Evolutionary conservation across 2,329 filamentous ascomycete genomes (phyloP), one percentile per base, ranked within the genome.

Genomic region (Capronia epimyces): DNA sequence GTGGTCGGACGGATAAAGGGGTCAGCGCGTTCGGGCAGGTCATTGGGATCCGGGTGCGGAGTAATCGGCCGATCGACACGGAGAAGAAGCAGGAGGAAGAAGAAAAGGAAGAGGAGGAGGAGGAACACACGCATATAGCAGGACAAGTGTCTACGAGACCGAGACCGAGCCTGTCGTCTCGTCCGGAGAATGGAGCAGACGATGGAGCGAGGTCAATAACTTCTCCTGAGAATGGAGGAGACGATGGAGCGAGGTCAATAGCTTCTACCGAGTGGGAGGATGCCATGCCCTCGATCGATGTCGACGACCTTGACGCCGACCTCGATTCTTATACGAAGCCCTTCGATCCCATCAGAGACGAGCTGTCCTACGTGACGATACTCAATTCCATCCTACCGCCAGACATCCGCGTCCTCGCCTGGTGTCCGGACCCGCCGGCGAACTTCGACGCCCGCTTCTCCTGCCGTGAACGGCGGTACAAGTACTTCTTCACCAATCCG

Each of bases 1-100:
- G 91, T 64, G 93, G 93, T 1, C 78, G 93, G 56, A 98, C 93
- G 15, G 93, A 98, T 66, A 78, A 83, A 47, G 93, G 93, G 10
- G 93, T 98, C 29, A 96, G 89, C 68, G 90, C 93, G 2, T 98
- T 98, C 71, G 93, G 93, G 0, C 93, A 98, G 72, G 93, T 98
- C 50, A 82, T 98, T 63, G 86, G 83, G 0, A 71, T 98, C 34
- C 75, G 85, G 49, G 83, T 98, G 13, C 77, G 91, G 65, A 96
- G 90, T 68, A 86, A 86, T 62, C 74, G 79, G 59, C 88, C 88
- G 1, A 64, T 84, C 9, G 27, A 48, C 15, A 52, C 50, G 29
- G 22, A 45, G 31, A 39, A 12, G 3, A 36, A 22, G 4, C 31
- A 18, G 8, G 7, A 34, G n/a, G n/a, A n/a, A n/a, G n/a, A n/a